Percentiles rank a stretch among this genome's conserved stretches.
These are phyloP conservation scores for Penicillium sp. DNA, from an alignment of 2,329 filamentous ascomycete species.

Conservation along the genomic window DNA sequence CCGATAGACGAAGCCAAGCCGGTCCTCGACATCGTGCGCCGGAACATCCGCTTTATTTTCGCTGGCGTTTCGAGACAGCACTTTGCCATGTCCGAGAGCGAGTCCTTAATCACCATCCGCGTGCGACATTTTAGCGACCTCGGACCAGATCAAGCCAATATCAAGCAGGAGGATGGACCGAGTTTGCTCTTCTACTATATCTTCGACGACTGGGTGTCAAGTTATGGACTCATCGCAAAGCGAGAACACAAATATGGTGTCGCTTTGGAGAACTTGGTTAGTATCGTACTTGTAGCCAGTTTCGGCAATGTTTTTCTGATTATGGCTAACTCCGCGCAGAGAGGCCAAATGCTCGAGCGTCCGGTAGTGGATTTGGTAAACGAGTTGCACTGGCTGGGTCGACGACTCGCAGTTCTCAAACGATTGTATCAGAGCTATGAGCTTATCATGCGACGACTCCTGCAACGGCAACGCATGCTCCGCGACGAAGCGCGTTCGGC, in stretches of 20 bases:
- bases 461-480: conserved; percentile 50
- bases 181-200: conserved; percentile 66
- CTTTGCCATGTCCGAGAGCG: conserved; percentile 45
- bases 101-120: conserved; percentile 50
- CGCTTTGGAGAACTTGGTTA: conserved; percentile 51
- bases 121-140: conserved; percentile 39
- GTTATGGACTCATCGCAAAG: conserved; percentile 58
- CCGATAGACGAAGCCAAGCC: conserved; percentile 25
- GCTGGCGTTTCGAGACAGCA: conserved; percentile 57
- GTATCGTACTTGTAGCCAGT: conserved; percentile 2
- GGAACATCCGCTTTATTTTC: conserved; percentile 61
- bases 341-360: conserved; percentile 55
- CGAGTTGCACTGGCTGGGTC: conserved; percentile 58
- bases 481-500: conserved; percentile 34
- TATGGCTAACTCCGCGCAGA: conserved; percentile 31
- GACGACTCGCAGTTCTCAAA: conserved; percentile 59
- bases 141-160: conserved; percentile 34
- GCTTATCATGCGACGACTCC: conserved; percentile 59
- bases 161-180: conserved; percentile 51
- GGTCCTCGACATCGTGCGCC: conserved; percentile 43
- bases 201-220: conserved; percentile 66
- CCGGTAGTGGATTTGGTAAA: conserved; percentile 47
- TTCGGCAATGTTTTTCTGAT: neutral
- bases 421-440: conserved; percentile 62
- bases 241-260: conserved; percentile 52